Evolutionary conservation across 805 yeast species (phyloP).

Genomic region (Pichia pseudocactophila): DNA sequence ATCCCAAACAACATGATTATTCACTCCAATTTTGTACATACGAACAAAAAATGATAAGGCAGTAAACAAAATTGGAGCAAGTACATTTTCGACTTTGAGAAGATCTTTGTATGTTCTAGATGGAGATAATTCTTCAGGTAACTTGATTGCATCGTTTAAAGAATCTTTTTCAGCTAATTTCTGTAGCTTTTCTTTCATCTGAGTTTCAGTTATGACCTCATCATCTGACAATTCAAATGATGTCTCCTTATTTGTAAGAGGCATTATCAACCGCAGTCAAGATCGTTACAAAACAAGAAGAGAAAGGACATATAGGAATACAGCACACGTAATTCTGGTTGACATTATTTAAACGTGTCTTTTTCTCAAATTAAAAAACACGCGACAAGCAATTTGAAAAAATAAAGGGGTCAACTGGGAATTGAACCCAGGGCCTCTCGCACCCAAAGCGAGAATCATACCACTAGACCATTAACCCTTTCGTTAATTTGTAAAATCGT

Average conservation of each 20-base stretch:
- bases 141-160: not conserved
- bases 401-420: constrained; percentile 34
- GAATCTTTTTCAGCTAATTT: constrained; percentile 21
- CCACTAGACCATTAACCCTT: constrained; percentile 43
- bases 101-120: constrained; percentile 10
- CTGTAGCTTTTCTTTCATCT: constrained; percentile 24
- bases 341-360: not conserved
- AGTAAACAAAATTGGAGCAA: constrained; percentile 61
- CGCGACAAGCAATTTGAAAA: constrained; percentile 2
- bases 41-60: constrained; percentile 62
- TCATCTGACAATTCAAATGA: not conserved
- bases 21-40: constrained; percentile 63
- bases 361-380: not conserved
- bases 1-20: constrained; percentile 86
- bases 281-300: not conserved
- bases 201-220: constrained; percentile 20
- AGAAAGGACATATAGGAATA: not conserved
- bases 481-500: no score
- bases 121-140: constrained; percentile 13
- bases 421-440: constrained; percentile 50
- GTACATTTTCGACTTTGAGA: constrained; percentile 22
- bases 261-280: not conserved
- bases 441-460: constrained; percentile 50
- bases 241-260: constrained; percentile 2
- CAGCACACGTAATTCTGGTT: not conserved